phyloP scores from a whole-genome alignment of 2,329 filamentous ascomycete genomes.

The Stagonosporopsis rhizophila region DNA sequence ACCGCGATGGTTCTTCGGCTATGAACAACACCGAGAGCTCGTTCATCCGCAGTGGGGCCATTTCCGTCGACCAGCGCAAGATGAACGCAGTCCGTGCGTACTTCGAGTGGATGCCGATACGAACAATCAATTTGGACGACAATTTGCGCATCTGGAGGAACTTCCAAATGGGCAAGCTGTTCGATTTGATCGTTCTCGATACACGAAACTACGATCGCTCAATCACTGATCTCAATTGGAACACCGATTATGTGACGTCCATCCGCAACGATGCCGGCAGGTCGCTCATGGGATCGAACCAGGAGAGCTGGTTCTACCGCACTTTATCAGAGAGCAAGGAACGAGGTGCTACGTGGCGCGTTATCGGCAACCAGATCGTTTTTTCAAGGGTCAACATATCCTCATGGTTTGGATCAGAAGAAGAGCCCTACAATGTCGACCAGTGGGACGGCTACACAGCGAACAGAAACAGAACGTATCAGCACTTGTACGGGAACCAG shows the following conservation, averaged over 20 bases:
- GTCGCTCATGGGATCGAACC: slow-evolving; percentile 71
- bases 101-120: slow-evolving; percentile 55
- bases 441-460: slow-evolving; percentile 65
- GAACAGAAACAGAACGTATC: slow-evolving; percentile 72
- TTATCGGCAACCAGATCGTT: slow-evolving; percentile 71
- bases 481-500: slow-evolving; percentile 68
- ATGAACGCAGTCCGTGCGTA: slow-evolving; percentile 56
- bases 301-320: slow-evolving; percentile 68
- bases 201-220: slow-evolving; percentile 48
- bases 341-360: slow-evolving; percentile 69
- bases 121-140: slow-evolving; percentile 55
- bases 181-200: slow-evolving; percentile 53
- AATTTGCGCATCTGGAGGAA: slow-evolving; percentile 49
- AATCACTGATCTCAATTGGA: slow-evolving; percentile 51
- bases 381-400: slow-evolving; percentile 31
- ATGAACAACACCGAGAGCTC: slow-evolving; percentile 55
- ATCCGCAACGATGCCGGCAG: slow-evolving; percentile 71
- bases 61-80: slow-evolving; percentile 54
- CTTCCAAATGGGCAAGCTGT: slow-evolving; percentile 49
- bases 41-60: slow-evolving; percentile 49
- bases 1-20: slow-evolving; percentile 49
- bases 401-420: slow-evolving; percentile 10
- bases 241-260: slow-evolving; percentile 64
- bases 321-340: slow-evolving; percentile 56
- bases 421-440: slow-evolving; percentile 55